Evolutionary conservation across 176 grass and related monocot genomes (phyloP), one percentile per base, ranked within the genome.

Genomic region (Eremochloa ophiuroides): DNA sequence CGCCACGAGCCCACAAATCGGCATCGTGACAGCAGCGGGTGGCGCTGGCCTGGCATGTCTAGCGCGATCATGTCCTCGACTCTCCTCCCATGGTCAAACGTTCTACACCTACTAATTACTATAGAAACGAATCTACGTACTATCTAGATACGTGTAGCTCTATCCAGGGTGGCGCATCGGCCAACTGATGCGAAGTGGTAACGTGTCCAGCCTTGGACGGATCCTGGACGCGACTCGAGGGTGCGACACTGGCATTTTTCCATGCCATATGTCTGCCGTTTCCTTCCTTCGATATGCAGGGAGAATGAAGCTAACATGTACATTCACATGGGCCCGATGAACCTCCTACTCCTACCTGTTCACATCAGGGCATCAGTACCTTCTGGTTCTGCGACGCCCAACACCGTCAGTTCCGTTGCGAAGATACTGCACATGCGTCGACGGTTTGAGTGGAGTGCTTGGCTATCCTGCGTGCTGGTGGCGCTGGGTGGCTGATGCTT

Each of bases 151-250:
- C 66, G 34, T 66, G 60, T 74, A 10, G 44, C 70, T 31, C 35
- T 47, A 64, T 74, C 63, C 82, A 76, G 47, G 69, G 76, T 84
- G 69, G 31, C 80, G 14, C 58, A 38, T 59, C 29, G 38, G 46
- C 10, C 53, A 2, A 25, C n/a, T 34, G 58, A 51, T 72, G 66
- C 30, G 62, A 37, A 66, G 12, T 12, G 18, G 25, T 59, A 60
- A 67, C 69, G 79, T 67, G 77, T 73, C 78, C 47, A 33, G 28
- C 61, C 10, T 41, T 44, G 46, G 62, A 73, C 47, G 85, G 22
- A 63, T 83, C 59, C 76, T 23, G 38, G 41, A 44, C 17, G 38
- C 10, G 58, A 62, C 56, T 22, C 38, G 26, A 38, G 13, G 16
- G 35, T 29, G 25, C 13, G 10, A 31, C 18, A 40, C 26, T 30